Percentiles rank a stretch among this genome's conserved stretches.
Conservation (phyloP, 208 protist species). For the Hexamita inflata region DNA sequence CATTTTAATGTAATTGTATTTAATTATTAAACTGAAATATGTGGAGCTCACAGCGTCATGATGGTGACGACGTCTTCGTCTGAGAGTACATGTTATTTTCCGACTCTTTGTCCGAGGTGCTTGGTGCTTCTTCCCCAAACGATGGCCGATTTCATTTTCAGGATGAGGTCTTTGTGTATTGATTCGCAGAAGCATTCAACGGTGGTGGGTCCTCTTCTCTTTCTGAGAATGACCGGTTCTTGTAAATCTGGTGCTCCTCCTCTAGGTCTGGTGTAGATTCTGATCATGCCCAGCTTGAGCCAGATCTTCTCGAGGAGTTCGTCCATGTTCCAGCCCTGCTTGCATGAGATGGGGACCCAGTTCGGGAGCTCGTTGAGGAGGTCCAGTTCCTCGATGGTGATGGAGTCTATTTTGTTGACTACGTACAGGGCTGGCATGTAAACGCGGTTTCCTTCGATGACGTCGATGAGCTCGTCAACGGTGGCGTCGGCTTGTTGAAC, state of each 20-base stretch:
- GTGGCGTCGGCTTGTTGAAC: slow-evolving; percentile 32
- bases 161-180: slow-evolving; percentile 84
- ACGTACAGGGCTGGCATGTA: slow-evolving; percentile 46
- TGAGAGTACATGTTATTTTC: slow-evolving; percentile 80
- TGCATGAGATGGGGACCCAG: slow-evolving; percentile 39
- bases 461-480: slow-evolving; percentile 45
- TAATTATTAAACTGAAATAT: no score
- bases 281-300: slow-evolving; percentile 83
- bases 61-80: slow-evolving; percentile 97
- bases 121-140: slow-evolving; percentile 94
- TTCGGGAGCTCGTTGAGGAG: slow-evolving; percentile 33
- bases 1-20: no score
- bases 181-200: slow-evolving; percentile 84
- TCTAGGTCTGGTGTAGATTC: slow-evolving; percentile 87
- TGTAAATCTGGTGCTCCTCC: slow-evolving; percentile 88
- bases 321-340: slow-evolving; percentile 46
- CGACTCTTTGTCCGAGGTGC: slow-evolving; percentile 80
- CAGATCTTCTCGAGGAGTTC: slow-evolving; percentile 87
- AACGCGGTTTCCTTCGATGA: slow-evolving; percentile 39
- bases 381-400: slow-evolving; percentile 42
- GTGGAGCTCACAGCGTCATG: no score
- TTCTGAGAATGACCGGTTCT: slow-evolving; percentile 77
- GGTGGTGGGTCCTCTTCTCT: slow-evolving; percentile 46
- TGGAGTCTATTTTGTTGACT: slow-evolving; percentile 43
- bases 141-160: slow-evolving; percentile 87